phyloP scores from a whole-genome alignment of 805 yeast genomes.

The Cyberlindnera petersonii region DNA sequence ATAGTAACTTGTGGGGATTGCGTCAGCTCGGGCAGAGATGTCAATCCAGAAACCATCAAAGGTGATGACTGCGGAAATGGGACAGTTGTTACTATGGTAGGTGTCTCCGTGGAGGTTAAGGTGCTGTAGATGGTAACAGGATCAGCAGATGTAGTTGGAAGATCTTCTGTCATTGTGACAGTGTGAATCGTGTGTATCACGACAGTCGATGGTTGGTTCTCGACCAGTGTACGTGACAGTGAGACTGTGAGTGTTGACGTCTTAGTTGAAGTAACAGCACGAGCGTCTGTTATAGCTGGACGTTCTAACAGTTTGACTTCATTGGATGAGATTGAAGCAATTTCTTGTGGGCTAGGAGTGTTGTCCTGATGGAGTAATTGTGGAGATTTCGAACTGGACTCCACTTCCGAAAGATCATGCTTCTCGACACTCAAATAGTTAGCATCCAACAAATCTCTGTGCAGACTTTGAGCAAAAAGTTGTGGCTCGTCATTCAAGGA shows the following conservation, averaged over 20 bases:
- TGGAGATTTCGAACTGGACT: no score
- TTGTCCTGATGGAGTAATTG: no score
- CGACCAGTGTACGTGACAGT: neutral
- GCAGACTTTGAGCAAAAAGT: no score
- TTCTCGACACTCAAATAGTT: neutral
- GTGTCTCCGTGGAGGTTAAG: neutral
- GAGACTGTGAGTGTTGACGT: constrained; percentile 11
- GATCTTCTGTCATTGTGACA: constrained; percentile 10
- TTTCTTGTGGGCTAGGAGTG: no score
- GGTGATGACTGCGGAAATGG: no score
- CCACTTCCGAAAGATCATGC: neutral
- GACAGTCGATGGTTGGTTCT: constrained; percentile 1
- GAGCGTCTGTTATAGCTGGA: neutral
- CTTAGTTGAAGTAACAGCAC: constrained; percentile 3
- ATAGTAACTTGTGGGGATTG: neutral
- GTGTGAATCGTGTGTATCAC: constrained; percentile 7
- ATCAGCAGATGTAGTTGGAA: neutral
- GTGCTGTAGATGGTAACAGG: neutral
- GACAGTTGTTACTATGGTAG: no score
- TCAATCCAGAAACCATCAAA: no score
- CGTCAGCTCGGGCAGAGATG: no score
- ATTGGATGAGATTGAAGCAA: no score
- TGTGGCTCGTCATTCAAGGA: constrained; percentile 6
- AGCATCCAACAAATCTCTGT: no score
- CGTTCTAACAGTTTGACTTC: neutral